phyloP scores from a whole-genome alignment of 352 stramenopile species.

The Globisporangium paroecandrum region DNA sequence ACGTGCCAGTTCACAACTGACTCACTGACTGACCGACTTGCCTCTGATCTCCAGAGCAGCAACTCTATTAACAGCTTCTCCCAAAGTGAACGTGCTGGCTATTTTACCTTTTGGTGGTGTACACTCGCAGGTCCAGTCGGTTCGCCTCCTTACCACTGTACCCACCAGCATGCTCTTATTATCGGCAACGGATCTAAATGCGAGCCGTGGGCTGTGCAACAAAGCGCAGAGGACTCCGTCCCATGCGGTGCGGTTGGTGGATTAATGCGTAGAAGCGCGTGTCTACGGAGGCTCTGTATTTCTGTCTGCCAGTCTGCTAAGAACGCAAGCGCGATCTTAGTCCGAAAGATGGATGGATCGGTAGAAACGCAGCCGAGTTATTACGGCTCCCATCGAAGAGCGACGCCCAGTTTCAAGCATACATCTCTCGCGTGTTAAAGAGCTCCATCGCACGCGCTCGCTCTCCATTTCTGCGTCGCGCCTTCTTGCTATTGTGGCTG shows the following conservation, averaged over 20 bases:
- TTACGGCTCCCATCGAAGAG: background rate
- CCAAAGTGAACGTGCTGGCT: background rate
- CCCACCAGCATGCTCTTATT: background rate
- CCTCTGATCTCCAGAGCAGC: background rate
- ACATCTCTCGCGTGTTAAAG: background rate
- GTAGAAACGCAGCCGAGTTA: background rate
- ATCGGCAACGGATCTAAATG: background rate
- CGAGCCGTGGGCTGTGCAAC: background rate
- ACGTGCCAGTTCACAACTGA: background rate
- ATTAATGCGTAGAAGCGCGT: background rate
- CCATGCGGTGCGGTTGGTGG: too few relatives aligned
- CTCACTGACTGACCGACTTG: background rate
- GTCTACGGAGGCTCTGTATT: background rate
- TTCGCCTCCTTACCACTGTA: background rate
- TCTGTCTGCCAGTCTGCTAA: background rate
- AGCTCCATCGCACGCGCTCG: background rate
- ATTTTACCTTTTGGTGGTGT: background rate
- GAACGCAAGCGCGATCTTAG: slow-evolving; percentile 7
- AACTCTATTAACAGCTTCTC: background rate
- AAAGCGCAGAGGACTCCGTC: background rate
- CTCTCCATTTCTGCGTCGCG: background rate
- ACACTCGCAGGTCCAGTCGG: background rate
- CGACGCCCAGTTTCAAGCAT: slow-evolving; percentile 1
- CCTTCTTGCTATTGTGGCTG: background rate
- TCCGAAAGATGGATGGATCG: background rate